phyloP scores from a whole-genome alignment of 768 basidiomycete species.

The Hericium rajendrae region DNA sequence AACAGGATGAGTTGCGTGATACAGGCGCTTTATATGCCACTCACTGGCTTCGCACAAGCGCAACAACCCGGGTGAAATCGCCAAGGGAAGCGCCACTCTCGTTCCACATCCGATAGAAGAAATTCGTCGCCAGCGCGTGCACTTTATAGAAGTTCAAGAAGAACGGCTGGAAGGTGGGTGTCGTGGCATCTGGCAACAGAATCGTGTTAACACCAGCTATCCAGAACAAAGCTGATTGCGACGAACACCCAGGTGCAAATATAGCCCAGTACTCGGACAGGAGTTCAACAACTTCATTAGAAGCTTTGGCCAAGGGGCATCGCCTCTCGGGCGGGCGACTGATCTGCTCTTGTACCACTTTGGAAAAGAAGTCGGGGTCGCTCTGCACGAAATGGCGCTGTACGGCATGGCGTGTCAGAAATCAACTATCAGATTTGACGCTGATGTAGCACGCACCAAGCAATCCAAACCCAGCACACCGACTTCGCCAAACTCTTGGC shows the following conservation, averaged over 20 bases:
- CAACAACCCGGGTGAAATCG: constrained; percentile 73
- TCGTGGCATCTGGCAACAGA: constrained; percentile 51
- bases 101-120: constrained; percentile 90
- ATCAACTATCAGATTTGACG: background rate
- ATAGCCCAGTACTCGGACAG: constrained; percentile 81
- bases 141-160: constrained; percentile 79
- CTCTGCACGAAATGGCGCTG: constrained; percentile 61
- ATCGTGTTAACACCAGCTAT: background rate
- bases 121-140: constrained; percentile 70
- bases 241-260: constrained; percentile 76
- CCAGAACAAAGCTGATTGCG: background rate
- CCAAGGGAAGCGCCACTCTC: constrained; percentile 70
- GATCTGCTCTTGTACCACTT: constrained; percentile 74
- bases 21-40: constrained; percentile 21
- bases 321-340: constrained; percentile 63
- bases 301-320: constrained; percentile 77
- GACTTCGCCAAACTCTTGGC: constrained; percentile 66
- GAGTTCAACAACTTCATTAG: constrained; percentile 78
- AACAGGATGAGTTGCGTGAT: background rate
- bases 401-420: background rate
- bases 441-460: constrained; percentile 37
- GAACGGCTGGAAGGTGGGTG: constrained; percentile 77
- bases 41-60: constrained; percentile 77
- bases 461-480: constrained; percentile 80
- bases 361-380: constrained; percentile 66